These are phyloP conservation scores for Albugo candida DNA, from an alignment of 352 stramenopile species.

Conservation along the genomic window DNA sequence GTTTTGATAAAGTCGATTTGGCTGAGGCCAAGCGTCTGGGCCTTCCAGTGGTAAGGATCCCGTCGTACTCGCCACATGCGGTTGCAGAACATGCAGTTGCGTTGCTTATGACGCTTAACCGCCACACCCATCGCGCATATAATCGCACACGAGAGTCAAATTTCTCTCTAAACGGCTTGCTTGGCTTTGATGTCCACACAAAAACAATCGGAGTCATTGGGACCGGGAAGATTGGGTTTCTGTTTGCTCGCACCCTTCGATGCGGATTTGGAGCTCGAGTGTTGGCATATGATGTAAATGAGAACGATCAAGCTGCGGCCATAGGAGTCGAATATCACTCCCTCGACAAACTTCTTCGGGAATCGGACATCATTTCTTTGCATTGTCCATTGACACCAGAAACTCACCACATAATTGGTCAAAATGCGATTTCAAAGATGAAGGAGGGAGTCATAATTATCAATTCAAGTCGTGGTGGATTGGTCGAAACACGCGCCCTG, in stretches of 20 bases:
- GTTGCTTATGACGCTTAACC: constrained; percentile 67
- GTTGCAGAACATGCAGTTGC: constrained; percentile 56
- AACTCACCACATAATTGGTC: constrained; percentile 75
- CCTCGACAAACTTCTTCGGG: constrained; percentile 36
- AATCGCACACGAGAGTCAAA: constrained; percentile 59
- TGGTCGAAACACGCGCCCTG: constrained; percentile 72
- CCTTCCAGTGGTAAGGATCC: constrained; percentile 38
- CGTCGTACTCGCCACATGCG: constrained; percentile 63
- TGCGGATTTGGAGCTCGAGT: constrained; percentile 24
- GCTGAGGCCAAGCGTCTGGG: constrained; percentile 31
- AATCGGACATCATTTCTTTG: constrained; percentile 77
- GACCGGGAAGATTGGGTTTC: constrained; percentile 26
- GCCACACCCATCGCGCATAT: constrained; percentile 55
- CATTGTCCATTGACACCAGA: constrained; percentile 66
- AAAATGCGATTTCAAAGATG: constrained; percentile 63
- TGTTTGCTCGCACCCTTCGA: constrained; percentile 17
- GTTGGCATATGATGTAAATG: constrained; percentile 40
- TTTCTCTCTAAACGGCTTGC: constrained; percentile 35
- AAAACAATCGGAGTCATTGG: constrained; percentile 52
- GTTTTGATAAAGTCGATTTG: constrained; percentile 63
- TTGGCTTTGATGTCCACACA: constrained; percentile 45
- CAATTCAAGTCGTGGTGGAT: constrained; percentile 75
- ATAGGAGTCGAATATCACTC: constrained; percentile 24
- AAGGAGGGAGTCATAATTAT: constrained; percentile 80
- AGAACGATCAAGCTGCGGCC: constrained; percentile 24